phyloP scores from a whole-genome alignment of 352 stramenopile genomes.

The Globisporangium paroecandrum region DNA sequence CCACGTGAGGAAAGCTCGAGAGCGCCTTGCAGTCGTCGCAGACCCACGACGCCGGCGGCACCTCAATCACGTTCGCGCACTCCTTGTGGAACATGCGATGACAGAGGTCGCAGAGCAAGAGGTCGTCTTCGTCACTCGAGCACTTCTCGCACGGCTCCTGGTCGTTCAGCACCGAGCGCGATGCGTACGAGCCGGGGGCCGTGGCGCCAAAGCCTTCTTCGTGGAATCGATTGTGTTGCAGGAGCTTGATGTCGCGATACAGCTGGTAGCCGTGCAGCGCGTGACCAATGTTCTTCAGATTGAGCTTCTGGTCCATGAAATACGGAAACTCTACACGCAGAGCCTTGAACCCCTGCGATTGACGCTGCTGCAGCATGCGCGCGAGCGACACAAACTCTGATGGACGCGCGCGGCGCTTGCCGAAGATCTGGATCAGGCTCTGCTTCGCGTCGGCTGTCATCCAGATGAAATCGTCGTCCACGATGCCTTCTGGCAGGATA shows the following conservation, averaged over 20 bases:
- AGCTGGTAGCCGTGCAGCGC: conserved; percentile 76
- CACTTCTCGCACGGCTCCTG: conserved; percentile 72
- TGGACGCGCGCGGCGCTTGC: conserved; percentile 65
- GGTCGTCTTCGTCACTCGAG: conserved; percentile 60
- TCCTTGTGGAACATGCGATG: conserved; percentile 83
- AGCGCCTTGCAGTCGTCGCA: conserved; percentile 71
- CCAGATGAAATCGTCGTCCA: conserved; percentile 75
- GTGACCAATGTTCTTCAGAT: conserved; percentile 82
- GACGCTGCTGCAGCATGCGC: conserved; percentile 67
- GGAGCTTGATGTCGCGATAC: conserved; percentile 83
- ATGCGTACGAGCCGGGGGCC: conserved; percentile 53
- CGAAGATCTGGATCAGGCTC: conserved; percentile 82
- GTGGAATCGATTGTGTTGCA: conserved; percentile 66
- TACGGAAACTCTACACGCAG: conserved; percentile 76
- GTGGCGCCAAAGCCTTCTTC: conserved; percentile 63
- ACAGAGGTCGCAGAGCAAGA: conserved; percentile 80
- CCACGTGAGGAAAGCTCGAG: conserved; percentile 58
- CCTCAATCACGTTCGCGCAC: conserved; percentile 74
- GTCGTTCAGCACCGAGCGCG: conserved; percentile 74
- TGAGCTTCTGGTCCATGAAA: conserved; percentile 77
- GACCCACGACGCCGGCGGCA: conserved; percentile 77
- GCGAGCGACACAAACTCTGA: conserved; percentile 66
- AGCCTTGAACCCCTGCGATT: conserved; percentile 78
- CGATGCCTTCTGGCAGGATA: conserved; percentile 51
- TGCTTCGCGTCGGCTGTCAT: conserved; percentile 72